Conservation (phyloP, 768 basidiomycete species). For the Mycena polygramma region DNA sequence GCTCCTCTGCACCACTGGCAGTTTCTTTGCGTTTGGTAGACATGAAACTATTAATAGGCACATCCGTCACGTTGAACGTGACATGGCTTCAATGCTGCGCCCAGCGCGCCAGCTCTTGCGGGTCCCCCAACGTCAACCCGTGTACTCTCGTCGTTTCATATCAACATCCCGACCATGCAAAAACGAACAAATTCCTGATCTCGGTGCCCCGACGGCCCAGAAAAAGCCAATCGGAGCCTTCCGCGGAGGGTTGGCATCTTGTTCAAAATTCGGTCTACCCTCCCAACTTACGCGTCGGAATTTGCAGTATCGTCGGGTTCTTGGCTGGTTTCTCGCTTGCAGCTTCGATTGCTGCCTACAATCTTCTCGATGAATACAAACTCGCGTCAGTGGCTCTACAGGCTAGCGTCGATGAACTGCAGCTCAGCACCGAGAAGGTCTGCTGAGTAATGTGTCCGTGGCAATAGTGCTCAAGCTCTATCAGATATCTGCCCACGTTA, state of each 20-base stretch:
- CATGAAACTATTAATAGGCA: constrained; percentile 38
- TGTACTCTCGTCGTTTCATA: constrained; percentile 51
- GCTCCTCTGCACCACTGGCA: constrained; percentile 40
- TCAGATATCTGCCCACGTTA: constrained; percentile 86
- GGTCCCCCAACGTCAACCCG: constrained; percentile 11
- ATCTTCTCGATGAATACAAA: constrained; percentile 92
- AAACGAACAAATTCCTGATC: constrained; percentile 62
- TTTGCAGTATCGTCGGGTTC: constrained; percentile 81
- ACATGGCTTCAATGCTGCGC: constrained; percentile 55
- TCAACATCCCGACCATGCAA: constrained; percentile 58
- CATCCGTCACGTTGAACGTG: not conserved
- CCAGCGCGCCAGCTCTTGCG: constrained; percentile 25
- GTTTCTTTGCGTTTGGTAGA: constrained; percentile 55
- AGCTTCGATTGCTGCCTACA: constrained; percentile 88
- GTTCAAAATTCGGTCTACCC: not conserved
- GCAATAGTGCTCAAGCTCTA: not conserved
- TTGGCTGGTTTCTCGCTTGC: constrained; percentile 92
- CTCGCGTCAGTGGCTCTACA: constrained; percentile 88
- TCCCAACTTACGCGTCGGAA: constrained; percentile 27
- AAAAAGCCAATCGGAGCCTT: constrained; percentile 85
- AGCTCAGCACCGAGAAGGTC: constrained; percentile 87
- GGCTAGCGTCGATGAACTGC: constrained; percentile 88
- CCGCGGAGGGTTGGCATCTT: constrained; percentile 65
- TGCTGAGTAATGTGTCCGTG: constrained; percentile 4
- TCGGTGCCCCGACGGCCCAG: constrained; percentile 67